Conservation (phyloP, 768 basidiomycete species). For the Rhodotorula diobovata region DNA sequence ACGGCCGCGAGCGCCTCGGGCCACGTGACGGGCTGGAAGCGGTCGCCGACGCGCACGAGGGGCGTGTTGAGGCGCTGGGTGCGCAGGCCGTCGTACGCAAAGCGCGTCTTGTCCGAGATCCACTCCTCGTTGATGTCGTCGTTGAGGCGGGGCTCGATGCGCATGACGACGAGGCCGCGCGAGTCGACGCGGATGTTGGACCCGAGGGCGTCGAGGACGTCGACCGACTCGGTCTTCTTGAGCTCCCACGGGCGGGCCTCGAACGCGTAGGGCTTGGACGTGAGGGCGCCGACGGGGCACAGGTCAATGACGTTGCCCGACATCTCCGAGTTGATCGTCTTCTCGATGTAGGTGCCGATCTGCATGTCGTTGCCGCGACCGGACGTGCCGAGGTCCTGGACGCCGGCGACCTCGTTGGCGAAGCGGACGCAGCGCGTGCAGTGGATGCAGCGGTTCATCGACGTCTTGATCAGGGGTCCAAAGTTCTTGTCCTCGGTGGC, state of each 20-base stretch:
- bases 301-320: conserved; percentile 96
- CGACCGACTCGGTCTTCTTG: conserved; percentile 94
- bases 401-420: conserved; percentile 97
- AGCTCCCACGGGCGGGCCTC: conserved; percentile 97
- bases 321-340: conserved; percentile 93
- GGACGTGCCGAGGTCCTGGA: conserved; percentile 93
- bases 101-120: conserved; percentile 98
- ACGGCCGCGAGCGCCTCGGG: conserved; percentile 77
- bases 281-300: conserved; percentile 96
- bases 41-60: conserved; percentile 81
- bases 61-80: conserved; percentile 94
- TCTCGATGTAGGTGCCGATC: conserved; percentile 97
- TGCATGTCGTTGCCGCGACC: conserved; percentile 97
- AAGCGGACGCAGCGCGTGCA: conserved; percentile 99
- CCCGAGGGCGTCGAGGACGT: conserved; percentile 90
- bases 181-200: conserved; percentile 96
- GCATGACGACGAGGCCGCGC: conserved; percentile 92
- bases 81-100: conserved; percentile 88
- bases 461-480: conserved; percentile 95
- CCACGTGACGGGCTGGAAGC: conserved; percentile 86
- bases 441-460: conserved; percentile 98
- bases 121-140: conserved; percentile 99
- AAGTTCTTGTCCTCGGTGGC: conserved; percentile 98
- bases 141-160: conserved; percentile 90
- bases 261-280: conserved; percentile 97